Evolutionary conservation across 371 early-diverging fungal species (phyloP).

Genomic region (Mortierella polycephala): DNA sequence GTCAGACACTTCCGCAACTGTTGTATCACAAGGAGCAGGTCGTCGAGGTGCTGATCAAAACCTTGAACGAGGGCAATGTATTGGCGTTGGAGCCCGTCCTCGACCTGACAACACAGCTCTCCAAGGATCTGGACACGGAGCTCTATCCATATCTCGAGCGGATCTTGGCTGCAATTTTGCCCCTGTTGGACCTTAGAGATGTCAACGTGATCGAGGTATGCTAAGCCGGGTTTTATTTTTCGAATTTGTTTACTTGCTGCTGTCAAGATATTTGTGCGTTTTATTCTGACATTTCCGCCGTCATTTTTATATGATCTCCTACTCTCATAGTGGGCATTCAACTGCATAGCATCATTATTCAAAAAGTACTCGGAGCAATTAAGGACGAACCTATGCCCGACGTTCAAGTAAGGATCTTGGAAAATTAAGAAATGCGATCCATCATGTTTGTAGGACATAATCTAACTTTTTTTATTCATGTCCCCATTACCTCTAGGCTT

Average conservation of each 20-base stretch:
- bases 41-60: conserved; percentile 70
- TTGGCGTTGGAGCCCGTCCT: conserved; percentile 75
- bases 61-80: conserved; percentile 68
- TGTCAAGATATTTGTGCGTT: background rate
- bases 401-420: conserved; percentile 65
- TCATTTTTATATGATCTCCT: background rate
- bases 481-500: conserved; percentile 54
- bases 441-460: background rate
- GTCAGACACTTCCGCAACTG: conserved; percentile 85
- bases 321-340: conserved; percentile 76
- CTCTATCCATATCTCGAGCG: conserved; percentile 82
- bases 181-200: conserved; percentile 73
- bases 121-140: conserved; percentile 93
- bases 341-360: conserved; percentile 89
- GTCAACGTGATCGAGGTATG: conserved; percentile 81
- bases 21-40: conserved; percentile 89
- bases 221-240: background rate
- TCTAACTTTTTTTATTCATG: background rate
- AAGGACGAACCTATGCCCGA: conserved; percentile 70
- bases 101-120: conserved; percentile 82
- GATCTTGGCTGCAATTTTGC: conserved; percentile 69
- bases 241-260: background rate
- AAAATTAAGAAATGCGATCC: background rate
- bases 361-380: conserved; percentile 85
- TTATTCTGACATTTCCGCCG: background rate